phyloP scores from a whole-genome alignment of 495 filamentous ascomycete species.

The Baudoinia panamericana region DNA sequence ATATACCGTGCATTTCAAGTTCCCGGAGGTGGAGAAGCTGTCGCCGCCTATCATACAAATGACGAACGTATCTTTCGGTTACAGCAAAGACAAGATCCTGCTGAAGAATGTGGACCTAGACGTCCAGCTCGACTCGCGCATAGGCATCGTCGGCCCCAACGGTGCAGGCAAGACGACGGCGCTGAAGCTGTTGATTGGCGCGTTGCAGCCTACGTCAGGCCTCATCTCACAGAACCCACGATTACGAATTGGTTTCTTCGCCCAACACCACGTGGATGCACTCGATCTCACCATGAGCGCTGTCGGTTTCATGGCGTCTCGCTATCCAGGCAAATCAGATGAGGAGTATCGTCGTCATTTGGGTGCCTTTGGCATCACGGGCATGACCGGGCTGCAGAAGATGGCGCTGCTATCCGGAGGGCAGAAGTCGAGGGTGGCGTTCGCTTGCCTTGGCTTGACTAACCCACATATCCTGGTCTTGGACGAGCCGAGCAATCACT shows the following conservation, averaged over 20 bases:
- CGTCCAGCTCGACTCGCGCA: constrained; percentile 94
- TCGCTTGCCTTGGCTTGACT: constrained; percentile 79
- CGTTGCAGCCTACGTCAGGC: constrained; percentile 63
- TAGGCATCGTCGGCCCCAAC: constrained; percentile 97
- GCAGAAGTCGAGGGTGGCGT: constrained; percentile 96
- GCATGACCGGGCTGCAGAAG: constrained; percentile 90
- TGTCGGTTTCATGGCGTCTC: constrained; percentile 90
- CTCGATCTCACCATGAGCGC: constrained; percentile 78
- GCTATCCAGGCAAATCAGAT: constrained; percentile 78
- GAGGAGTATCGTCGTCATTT: constrained; percentile 95
- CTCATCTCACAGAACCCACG: constrained; percentile 77
- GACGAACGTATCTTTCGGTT: constrained; percentile 83
- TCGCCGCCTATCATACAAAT: constrained; percentile 98
- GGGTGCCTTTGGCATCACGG: constrained; percentile 95
- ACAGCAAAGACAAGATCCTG: constrained; percentile 64
- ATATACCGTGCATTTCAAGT: constrained; percentile 94
- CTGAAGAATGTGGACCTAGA: constrained; percentile 82
- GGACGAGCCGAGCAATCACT: constrained; percentile 94
- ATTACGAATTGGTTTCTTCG: constrained; percentile 88
- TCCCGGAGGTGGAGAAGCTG: constrained; percentile 95
- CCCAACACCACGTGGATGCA: constrained; percentile 96
- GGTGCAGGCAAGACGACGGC: constrained; percentile 95
- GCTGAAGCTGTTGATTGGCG: constrained; percentile 83
- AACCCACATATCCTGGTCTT: constrained; percentile 97
- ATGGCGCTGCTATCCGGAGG: constrained; percentile 92